phyloP scores from a whole-genome alignment of 2,329 filamentous ascomycete genomes.

The Curvularia spicifera region DNA sequence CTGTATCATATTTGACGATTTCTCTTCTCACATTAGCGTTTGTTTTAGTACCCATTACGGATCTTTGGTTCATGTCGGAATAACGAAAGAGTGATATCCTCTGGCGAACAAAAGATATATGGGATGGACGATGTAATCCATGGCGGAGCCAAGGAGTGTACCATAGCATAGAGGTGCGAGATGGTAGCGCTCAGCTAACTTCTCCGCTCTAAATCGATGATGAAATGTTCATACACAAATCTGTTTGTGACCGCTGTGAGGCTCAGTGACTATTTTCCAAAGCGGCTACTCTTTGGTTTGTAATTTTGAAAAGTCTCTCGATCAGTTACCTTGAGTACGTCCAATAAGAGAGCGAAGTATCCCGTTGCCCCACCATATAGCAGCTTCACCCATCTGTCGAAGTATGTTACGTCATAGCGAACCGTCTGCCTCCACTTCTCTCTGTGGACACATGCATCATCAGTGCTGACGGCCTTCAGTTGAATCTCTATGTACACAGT shows the following conservation, averaged over 20 bases:
- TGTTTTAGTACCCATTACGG: slow-evolving; percentile 41
- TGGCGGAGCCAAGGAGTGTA: slow-evolving; percentile 32
- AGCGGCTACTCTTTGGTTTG: neutral
- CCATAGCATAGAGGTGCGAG: slow-evolving; percentile 39
- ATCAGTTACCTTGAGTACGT: neutral
- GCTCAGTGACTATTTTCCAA: neutral
- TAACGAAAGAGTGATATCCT: slow-evolving; percentile 33
- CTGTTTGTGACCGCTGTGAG: neutral
- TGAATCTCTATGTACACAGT: neutral
- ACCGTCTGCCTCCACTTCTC: slow-evolving; percentile 5
- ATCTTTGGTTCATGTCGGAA: slow-evolving; percentile 29
- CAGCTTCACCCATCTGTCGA: neutral
- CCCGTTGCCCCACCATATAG: neutral
- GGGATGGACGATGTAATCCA: slow-evolving; percentile 29
- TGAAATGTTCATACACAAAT: slow-evolving; percentile 15
- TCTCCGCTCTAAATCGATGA: slow-evolving; percentile 39
- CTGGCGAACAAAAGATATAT: slow-evolving; percentile 28
- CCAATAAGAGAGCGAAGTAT: neutral
- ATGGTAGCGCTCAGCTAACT: slow-evolving; percentile 39
- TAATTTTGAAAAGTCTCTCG: neutral
- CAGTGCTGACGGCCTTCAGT: neutral
- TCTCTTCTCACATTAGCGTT: slow-evolving; percentile 38
- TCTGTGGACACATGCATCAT: too few species aligned
- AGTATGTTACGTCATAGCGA: slow-evolving; percentile 17
- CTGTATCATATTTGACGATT: slow-evolving; percentile 47